Conservation (phyloP, 2,329 filamentous ascomycete genomes). For the Nothopassalora personata region DNA sequence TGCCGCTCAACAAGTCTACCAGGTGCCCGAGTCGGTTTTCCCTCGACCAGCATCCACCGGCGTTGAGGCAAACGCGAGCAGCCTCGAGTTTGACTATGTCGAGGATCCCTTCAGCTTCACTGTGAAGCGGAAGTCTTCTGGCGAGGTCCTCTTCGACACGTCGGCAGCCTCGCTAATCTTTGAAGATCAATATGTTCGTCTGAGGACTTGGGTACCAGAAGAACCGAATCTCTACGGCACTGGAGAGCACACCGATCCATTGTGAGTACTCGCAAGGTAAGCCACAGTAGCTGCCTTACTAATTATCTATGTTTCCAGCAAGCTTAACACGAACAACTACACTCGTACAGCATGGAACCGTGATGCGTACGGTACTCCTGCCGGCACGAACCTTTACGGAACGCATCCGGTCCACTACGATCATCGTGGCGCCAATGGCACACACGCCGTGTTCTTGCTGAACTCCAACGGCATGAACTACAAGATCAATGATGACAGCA, state of each 20-base stretch:
- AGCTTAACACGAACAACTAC: conserved; percentile 62
- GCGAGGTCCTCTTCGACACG: conserved; percentile 63
- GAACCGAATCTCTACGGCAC: conserved; percentile 71
- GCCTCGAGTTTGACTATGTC: conserved; percentile 51
- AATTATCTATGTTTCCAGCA: conserved; percentile 9
- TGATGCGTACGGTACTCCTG: conserved; percentile 58
- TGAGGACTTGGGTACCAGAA: conserved; percentile 64
- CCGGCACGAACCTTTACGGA: conserved; percentile 64
- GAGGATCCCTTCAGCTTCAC: conserved; percentile 63
- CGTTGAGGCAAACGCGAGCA: conserved; percentile 28
- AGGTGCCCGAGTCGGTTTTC: conserved; percentile 65
- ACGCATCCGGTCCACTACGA: conserved; percentile 73
- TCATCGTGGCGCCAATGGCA: conserved; percentile 53
- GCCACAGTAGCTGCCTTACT: background rate
- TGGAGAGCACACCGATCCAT: conserved; percentile 68
- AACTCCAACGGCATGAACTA: conserved; percentile 74
- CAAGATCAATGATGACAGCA: conserved; percentile 62
- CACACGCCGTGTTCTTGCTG: conserved; percentile 62
- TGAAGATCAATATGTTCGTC: conserved; percentile 69
- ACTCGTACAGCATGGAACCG: conserved; percentile 65
- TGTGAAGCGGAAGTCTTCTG: conserved; percentile 54
- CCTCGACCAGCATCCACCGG: conserved; percentile 50
- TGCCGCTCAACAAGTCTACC: conserved; percentile 63
- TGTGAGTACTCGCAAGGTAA: conserved; percentile 17
- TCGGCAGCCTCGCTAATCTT: conserved; percentile 63